Base-by-base conservation (phyloP, 345 rosid species). In the Salix caprea region DNA sequence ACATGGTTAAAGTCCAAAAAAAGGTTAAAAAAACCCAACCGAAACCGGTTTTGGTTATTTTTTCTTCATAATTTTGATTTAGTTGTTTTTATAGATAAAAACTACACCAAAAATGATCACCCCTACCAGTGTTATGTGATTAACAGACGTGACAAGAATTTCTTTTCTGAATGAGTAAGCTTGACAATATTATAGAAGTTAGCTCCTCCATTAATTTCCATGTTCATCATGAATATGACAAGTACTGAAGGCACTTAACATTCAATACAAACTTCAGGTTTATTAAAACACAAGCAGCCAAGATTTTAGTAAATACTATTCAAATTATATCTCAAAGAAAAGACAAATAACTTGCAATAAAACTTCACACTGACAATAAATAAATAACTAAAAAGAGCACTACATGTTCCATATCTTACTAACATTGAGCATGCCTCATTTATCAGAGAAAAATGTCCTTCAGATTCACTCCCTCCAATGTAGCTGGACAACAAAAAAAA, bases 391-490 rank as follows among this genome's bases (percentile, higher is more conserved):
- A 46, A 46, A 13, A 40, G 8, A 77, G 66, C 70, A 65, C 54
- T 21, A 71, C 32, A 69, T 77, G 12, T 52, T 58, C 39, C 39
- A 34, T 37, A 23, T 80, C 81, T 81, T 83, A 90, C 97, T 90
- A 78, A 96, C 98, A 96, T 93, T 75, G 99, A 91, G 77, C 97
- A 93, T 65, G 99, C 99, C 88, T 93, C 91, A 46, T 92, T 96
- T 76, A 96, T 89, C 89, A 96, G 69, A 44, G 97, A 75, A 91
- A 95, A 96, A 87, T 93, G 98, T 73, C 96, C 99, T 83, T 88
- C 97, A 56, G 86, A 89, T 85, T 96, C 99, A 75, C 70, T 88
- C 82, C 99, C 98, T 72, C 89, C 93, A 62, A 96, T 92, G 74
- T 96, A 96, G 44, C 99, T 96, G 94, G 84, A 74, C 78, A 30